Base-by-base conservation (phyloP, 1,284 basidiomycete genomes). In the Malassezia vespertilionis region DNA sequence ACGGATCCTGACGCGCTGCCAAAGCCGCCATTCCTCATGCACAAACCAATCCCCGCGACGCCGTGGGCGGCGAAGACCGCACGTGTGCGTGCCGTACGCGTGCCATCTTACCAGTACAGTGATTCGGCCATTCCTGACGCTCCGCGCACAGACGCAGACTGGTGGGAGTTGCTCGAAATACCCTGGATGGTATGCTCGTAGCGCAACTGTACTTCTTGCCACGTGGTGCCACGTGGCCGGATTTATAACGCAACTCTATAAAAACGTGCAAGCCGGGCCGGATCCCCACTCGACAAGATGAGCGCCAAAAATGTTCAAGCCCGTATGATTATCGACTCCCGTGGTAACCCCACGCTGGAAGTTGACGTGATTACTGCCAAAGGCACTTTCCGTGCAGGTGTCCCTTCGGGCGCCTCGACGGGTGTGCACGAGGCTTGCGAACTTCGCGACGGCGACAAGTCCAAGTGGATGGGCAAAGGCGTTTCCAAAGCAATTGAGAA, bases 391-490 rank as follows among this genome's bases (percentile, higher is more conserved):
- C 84, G 87, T 59, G 86, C 88, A 57, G 81, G 87, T 58, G 93
- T 97, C 36, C 93, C 93, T 47, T 96, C 90, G 50, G 93, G 93
- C 73, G 93, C 93, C 40, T 97, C 91, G 53, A 97, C 91, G 50
- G 93, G 93, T 78, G 77, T 88, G 63, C 88, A 97, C 75, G 93
- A 99, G 76, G 93, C 93, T 58, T 87, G 93, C 60, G 93, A 99
- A 77, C 84, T 97, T 72, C 87, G 93, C 63, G 93, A 99, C 75
- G 84, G 83, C 57, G 91, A 90, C 78, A 91, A 91, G 76, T 76
- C 76, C 65, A 79, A 79, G 65, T 99, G 95, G 74, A 80, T 95
- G 68, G 93, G 93, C 73, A 99, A 97, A 61, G 64, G 65, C 44
- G 93, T 99, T 58, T 63, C 68, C 73, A 93, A 93, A 78, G 93